Percentiles rank a stretch among this genome's conserved stretches.
Conservation (phyloP, 1,284 basidiomycete species). For the Apiotrichum mycotoxinovorans region DNA sequence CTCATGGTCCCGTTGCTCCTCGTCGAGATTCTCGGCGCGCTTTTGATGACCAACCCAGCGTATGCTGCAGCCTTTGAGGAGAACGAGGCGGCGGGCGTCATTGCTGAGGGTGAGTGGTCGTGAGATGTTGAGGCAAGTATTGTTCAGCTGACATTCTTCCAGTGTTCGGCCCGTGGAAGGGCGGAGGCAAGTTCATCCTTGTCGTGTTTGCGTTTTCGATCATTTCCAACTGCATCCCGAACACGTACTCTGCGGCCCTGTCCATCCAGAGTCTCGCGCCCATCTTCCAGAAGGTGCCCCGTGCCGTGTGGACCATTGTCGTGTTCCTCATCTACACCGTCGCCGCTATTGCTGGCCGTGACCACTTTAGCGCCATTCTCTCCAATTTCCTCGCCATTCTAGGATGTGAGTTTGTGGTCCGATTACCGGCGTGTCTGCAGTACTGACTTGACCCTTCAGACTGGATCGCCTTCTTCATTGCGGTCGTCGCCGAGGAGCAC, state of each 20-base stretch:
- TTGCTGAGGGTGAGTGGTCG: too few relatives aligned
- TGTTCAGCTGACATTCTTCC: conserved; percentile 51
- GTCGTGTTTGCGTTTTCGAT: conserved; percentile 60
- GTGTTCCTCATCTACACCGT: conserved; percentile 59
- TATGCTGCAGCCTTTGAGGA: too few relatives aligned
- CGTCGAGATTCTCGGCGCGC: conserved; percentile 56
- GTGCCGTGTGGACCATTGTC: conserved; percentile 60
- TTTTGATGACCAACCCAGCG: conserved; percentile 61
- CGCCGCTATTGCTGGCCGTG: conserved; percentile 61
- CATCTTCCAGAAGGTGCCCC: conserved; percentile 58
- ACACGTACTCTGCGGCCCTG: conserved; percentile 59
- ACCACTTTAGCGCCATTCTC: conserved; percentile 60
- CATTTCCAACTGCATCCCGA: conserved; percentile 61
- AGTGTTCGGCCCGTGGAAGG: conserved; percentile 34
- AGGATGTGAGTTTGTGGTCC: too few relatives aligned
- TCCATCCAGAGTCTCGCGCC: conserved; percentile 60
- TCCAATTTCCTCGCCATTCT: conserved; percentile 56
- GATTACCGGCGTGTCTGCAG: too few relatives aligned
- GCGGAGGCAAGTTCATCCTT: conserved; percentile 55
- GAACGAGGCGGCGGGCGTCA: too few relatives aligned
- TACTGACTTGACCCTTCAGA: too few relatives aligned
- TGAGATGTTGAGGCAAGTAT: conserved; percentile 56
- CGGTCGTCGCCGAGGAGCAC: conserved; percentile 60
- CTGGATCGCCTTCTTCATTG: conserved; percentile 40
- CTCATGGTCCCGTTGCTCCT: conserved; percentile 55